Evolutionary conservation across 1,284 basidiomycete species (phyloP).

Genomic region (Flammula alnicola): DNA sequence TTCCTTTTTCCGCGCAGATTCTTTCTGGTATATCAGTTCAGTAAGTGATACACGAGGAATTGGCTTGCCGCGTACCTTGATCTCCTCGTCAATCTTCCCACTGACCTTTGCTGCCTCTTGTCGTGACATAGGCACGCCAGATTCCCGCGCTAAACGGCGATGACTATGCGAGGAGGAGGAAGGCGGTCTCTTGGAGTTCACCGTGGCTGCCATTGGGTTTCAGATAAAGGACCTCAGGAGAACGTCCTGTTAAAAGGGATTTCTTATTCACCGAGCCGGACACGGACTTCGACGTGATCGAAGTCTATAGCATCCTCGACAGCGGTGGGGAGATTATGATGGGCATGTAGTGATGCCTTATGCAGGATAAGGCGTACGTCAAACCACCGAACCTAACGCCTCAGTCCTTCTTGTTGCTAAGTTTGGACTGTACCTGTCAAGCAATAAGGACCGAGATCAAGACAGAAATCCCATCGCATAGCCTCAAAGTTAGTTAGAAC

Average conservation of each 20-base stretch:
- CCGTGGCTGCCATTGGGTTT: conserved; percentile 16
- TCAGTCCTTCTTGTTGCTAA: conserved; percentile 16
- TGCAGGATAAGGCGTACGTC: conserved; percentile 19
- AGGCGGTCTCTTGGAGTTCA: conserved; percentile 2
- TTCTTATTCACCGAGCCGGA: conserved; percentile 15
- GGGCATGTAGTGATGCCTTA: conserved; percentile 14
- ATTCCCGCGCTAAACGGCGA: conserved; percentile 8
- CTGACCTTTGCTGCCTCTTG: conserved; percentile 22
- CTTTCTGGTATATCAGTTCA: conserved; percentile 46
- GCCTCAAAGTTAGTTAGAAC: no score
- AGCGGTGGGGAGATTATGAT: conserved; percentile 19
- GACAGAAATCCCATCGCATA: conserved; percentile 12
- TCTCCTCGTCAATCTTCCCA: conserved; percentile 65
- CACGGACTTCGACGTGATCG: conserved; percentile 11
- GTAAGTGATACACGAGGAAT: background rate
- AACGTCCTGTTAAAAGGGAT: conserved; percentile 17
- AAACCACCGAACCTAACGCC: conserved; percentile 12
- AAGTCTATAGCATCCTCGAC: conserved; percentile 18
- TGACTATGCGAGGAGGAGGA: conserved; percentile 9
- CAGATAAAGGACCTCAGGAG: conserved; percentile 11
- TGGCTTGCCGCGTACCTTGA: conserved; percentile 50
- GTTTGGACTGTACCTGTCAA: conserved; percentile 16
- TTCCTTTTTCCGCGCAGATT: conserved; percentile 55
- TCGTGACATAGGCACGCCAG: conserved; percentile 14
- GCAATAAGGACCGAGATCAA: conserved; percentile 13